These are phyloP conservation scores for Neurospora intermedia DNA, from an alignment of 495 filamentous ascomycete genomes.

Conservation along the genomic window DNA sequence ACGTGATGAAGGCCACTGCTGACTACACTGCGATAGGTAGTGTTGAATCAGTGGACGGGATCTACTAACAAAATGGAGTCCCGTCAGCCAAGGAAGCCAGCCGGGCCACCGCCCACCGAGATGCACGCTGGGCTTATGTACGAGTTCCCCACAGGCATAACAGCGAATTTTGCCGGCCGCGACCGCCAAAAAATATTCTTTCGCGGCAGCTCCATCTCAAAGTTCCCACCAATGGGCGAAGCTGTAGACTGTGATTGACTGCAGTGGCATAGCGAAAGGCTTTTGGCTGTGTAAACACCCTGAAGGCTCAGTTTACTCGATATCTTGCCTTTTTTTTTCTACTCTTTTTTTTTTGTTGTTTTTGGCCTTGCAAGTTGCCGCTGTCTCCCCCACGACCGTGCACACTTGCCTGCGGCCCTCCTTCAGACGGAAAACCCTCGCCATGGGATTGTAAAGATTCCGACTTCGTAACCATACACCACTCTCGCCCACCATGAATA, in stretches of 20 bases:
- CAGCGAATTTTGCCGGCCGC: constrained; percentile 12
- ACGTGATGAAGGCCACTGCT: not conserved
- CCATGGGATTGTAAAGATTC: not conserved
- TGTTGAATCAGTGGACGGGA: not conserved
- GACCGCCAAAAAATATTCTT: constrained; percentile 33
- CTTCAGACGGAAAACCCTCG: not conserved
- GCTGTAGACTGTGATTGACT: constrained; percentile 11
- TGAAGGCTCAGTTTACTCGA: not conserved
- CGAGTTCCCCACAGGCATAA: constrained; percentile 6
- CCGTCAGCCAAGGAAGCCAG: not conserved
- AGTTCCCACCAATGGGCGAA: constrained; percentile 20
- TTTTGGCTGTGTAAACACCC: not conserved
- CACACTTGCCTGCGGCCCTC: not conserved
- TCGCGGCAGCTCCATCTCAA: constrained; percentile 9
- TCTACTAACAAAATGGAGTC: not conserved
- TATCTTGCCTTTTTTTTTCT: not conserved
- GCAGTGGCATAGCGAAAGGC: not conserved
- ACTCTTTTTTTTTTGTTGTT: not conserved
- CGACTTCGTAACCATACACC: not conserved
- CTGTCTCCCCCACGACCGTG: not conserved
- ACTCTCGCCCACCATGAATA: constrained; percentile 50
- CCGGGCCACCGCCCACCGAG: not conserved
- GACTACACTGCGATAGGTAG: not conserved
- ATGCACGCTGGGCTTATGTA: not conserved
- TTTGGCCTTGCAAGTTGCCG: not conserved